A percentile compares a stretch with the other conserved stretches of the same genome.
These are phyloP conservation scores for Puccinia triticina DNA, from an alignment of 1,284 basidiomycete species.

Conservation along the genomic window DNA sequence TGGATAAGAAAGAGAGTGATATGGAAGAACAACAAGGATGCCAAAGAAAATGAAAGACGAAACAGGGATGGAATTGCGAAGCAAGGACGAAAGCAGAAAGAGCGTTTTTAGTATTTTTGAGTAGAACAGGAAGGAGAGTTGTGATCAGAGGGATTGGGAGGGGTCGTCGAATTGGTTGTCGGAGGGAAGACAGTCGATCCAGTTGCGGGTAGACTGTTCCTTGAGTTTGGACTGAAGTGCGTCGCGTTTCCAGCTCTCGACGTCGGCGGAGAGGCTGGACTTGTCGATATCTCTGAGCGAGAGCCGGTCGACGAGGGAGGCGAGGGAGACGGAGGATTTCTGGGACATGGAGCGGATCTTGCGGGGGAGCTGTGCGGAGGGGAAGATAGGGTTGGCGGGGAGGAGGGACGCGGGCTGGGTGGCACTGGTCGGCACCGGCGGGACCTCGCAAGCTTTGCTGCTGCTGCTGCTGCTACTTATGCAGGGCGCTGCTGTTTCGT, in stretches of 20 bases:
- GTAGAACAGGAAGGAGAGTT: background rate
- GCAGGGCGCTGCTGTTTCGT: no score
- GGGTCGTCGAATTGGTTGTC: slow-evolving; percentile 6
- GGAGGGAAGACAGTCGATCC: slow-evolving; percentile 7
- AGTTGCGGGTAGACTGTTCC: background rate
- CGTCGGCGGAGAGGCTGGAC: background rate
- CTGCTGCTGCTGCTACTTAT: no score
- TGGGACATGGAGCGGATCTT: slow-evolving; percentile 12
- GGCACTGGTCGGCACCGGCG: background rate
- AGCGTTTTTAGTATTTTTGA: background rate
- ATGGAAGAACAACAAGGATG: no score
- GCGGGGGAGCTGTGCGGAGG: background rate
- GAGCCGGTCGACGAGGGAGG: slow-evolving; percentile 2
- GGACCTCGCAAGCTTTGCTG: no score
- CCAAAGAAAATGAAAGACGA: no score
- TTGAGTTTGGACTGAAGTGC: slow-evolving; percentile 11
- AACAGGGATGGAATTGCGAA: background rate
- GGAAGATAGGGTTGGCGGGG: slow-evolving; percentile 1
- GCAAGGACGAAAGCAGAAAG: background rate
- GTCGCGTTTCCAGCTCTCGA: slow-evolving; percentile 28
- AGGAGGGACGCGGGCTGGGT: background rate
- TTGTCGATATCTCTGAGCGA: background rate
- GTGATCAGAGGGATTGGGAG: background rate
- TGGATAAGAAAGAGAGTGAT: no score
- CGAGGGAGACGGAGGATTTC: background rate